phyloP scores from a whole-genome alignment of 371 early-diverging fungal species.

The Chytridium lagenaria region DNA sequence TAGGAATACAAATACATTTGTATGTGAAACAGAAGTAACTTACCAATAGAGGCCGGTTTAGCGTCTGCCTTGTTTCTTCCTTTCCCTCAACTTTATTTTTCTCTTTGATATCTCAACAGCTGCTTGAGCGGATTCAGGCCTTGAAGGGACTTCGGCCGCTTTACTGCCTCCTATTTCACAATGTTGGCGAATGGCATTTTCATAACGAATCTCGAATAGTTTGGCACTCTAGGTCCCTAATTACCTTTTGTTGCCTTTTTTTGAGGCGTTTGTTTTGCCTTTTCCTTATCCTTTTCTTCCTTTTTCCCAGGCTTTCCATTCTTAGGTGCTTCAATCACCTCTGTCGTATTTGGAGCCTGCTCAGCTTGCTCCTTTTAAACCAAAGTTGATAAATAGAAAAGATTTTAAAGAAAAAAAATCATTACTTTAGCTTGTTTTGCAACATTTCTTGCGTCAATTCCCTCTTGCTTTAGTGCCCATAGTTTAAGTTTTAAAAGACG shows the following conservation, averaged over 20 bases:
- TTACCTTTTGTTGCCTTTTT: conserved; percentile 36
- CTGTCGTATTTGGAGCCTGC: not conserved
- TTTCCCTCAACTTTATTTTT: conserved; percentile 53
- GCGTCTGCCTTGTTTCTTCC: conserved; percentile 41
- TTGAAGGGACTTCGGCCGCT: conserved; percentile 32
- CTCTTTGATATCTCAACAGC: conserved; percentile 46
- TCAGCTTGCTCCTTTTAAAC: not conserved
- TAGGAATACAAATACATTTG: not conserved
- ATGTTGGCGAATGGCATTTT: not conserved
- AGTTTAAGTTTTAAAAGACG: conserved; percentile 44
- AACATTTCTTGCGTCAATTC: conserved; percentile 46
- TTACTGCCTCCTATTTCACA: conserved; percentile 22
- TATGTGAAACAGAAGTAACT: not conserved
- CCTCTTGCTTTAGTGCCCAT: conserved; percentile 46
- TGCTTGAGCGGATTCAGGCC: conserved; percentile 40
- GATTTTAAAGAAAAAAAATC: too few relatives aligned
- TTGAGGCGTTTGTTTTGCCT: conserved; percentile 39
- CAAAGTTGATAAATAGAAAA: too few relatives aligned
- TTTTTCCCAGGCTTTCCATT: conserved; percentile 18
- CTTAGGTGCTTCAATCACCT: conserved; percentile 18
- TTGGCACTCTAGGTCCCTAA: too few relatives aligned
- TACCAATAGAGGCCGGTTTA: conserved; percentile 48
- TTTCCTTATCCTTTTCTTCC: conserved; percentile 36
- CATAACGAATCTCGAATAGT: too few relatives aligned
- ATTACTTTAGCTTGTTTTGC: conserved; percentile 13